Conservation (phyloP, 2,329 filamentous ascomycete genomes). For the Trichoderma harzianum region DNA sequence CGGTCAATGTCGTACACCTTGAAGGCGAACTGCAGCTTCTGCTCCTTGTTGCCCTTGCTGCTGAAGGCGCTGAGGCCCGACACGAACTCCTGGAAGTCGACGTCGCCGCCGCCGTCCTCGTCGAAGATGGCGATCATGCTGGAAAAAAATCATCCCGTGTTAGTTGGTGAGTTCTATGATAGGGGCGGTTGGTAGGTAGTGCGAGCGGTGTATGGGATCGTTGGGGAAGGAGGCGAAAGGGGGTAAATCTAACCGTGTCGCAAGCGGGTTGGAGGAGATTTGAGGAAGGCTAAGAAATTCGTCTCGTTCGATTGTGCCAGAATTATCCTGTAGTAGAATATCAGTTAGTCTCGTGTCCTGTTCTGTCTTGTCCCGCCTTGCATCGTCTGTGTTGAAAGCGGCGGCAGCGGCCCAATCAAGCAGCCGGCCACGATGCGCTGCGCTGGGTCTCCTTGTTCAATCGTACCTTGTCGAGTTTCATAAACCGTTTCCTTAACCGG, state of each 20-base stretch:
- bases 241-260: slow-evolving; percentile 66
- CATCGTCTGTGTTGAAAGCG: not conserved
- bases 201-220: slow-evolving; percentile 1
- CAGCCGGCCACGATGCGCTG: not conserved
- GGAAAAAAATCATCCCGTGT: not conserved
- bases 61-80: slow-evolving; percentile 92
- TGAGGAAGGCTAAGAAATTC: slow-evolving; percentile 96
- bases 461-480: slow-evolving; percentile 95
- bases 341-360: not conserved
- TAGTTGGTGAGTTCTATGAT: not conserved
- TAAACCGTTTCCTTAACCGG: slow-evolving; percentile 91
- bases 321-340: slow-evolving; percentile 69
- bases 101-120: slow-evolving; percentile 94
- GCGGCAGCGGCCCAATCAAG: not conserved
- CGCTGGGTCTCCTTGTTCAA: not conserved
- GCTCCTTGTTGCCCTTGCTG: slow-evolving; percentile 97
- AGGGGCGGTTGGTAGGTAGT: not conserved
- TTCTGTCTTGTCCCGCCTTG: not conserved
- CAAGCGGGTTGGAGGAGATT: slow-evolving; percentile 95
- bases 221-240: not conserved
- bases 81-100: slow-evolving; percentile 99
- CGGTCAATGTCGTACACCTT: slow-evolving; percentile 99
- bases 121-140: slow-evolving; percentile 99
- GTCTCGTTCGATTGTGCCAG: slow-evolving; percentile 95
- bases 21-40: slow-evolving; percentile 97